Evolutionary conservation across 2,329 filamentous ascomycete species (phyloP), one percentile per base, ranked within the genome.

Genomic region (Diplodia intermedia): DNA sequence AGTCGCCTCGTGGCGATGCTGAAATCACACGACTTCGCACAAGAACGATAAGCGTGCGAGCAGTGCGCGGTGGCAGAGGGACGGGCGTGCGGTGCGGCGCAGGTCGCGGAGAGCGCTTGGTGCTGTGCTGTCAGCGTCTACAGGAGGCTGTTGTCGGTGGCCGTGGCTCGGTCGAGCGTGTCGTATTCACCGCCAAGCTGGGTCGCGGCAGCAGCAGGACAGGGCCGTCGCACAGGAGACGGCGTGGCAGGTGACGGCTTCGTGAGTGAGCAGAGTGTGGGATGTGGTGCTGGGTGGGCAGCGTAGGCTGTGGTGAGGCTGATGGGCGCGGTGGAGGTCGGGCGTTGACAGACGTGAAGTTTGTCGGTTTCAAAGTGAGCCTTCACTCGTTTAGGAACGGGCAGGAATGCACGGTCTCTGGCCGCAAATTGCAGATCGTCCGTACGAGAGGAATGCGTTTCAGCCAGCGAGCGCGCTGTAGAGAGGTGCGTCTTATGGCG

Each of bases 111-210:
- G 31, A 52, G 49, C 56, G 38, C 23, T 31, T 52, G 66, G 29
- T 55, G 66, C 36, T 63, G 66, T 50, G 57, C 50, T 62, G 66
- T 68, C 66, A 68, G 66, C 66, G 57, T 47, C 43, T 52, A 68
- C 52, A 65, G 69, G 50, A 67, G 67, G 43, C 56, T 62, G 75
- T 77, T 78, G 76, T 76, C 76, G 73, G 76, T 56, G 57, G 65
- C 23, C 57, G 66, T 63, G 57, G 66, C 66, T 68, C 66, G 57
- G 57, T 68, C 66, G 66, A 68, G 55, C 66, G 66, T 54, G 57
- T 68, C 56, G 66, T 62, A 67, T 78, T 79, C 78, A 79, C 77
- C 77, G 78, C 77, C 76, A 76, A 73, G 72, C 71, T 71, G 62
- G 71, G 72, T 56, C 70, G 68, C 53, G 69, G 69, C 53, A 61